Conservation (phyloP, 805 yeast species). For the Metschnikowia gruessii region DNA sequence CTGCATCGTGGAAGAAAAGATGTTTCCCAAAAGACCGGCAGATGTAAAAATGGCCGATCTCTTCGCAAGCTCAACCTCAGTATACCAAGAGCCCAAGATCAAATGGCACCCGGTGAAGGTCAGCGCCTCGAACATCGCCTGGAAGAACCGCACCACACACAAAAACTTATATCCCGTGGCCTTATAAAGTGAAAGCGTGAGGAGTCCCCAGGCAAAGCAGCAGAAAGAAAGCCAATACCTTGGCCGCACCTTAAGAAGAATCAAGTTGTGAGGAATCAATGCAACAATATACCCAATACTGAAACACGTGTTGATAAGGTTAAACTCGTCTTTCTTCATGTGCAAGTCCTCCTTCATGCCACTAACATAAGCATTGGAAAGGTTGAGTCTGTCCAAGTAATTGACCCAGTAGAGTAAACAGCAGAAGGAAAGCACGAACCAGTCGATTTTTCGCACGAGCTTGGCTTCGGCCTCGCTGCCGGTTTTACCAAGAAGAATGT, state of each 20-base stretch:
- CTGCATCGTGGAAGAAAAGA: conserved; percentile 55
- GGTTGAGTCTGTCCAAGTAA: conserved; percentile 56
- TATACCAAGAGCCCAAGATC: conserved; percentile 53
- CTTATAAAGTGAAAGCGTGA: conserved; percentile 51
- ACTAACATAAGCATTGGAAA: conserved; percentile 60
- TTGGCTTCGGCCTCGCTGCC: conserved; percentile 7
- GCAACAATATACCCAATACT: conserved; percentile 61
- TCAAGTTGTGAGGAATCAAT: conserved; percentile 59
- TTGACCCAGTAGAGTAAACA: conserved; percentile 47
- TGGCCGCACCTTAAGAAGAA: conserved; percentile 52
- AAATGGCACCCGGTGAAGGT: conserved; percentile 56
- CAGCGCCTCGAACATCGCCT: conserved; percentile 58
- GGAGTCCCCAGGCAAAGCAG: conserved; percentile 54
- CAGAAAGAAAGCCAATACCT: conserved; percentile 54
- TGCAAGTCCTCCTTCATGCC: conserved; percentile 60
- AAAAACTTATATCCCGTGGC: conserved; percentile 48
- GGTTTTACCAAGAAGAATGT: conserved; percentile 2
- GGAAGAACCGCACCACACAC: conserved; percentile 57
- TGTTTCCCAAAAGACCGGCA: conserved; percentile 53
- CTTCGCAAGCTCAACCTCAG: conserved; percentile 46
- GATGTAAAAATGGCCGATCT: conserved; percentile 54
- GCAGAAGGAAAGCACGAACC: conserved; percentile 41
- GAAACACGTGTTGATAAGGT: conserved; percentile 53
- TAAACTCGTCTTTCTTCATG: conserved; percentile 48
- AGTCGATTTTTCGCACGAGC: conserved; percentile 36